Percentiles rank a stretch among this genome's conserved stretches.
Conservation (phyloP, 2,329 filamentous ascomycete species). For the Ophiostoma novo-ulmi region DNA sequence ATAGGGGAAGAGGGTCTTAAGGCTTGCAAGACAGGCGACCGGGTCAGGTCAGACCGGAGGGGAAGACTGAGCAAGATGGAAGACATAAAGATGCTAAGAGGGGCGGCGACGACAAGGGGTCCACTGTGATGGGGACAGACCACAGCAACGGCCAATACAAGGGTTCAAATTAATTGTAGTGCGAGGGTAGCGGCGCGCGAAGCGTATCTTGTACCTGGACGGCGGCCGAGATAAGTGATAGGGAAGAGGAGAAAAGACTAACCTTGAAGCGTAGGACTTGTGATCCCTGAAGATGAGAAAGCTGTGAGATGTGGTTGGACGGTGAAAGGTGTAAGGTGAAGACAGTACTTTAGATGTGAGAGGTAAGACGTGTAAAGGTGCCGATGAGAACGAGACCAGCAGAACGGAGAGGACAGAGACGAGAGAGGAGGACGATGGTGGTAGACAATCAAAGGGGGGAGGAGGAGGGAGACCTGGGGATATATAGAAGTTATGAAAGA, state of each 20-base stretch:
- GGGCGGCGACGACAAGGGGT: conserved; percentile 12
- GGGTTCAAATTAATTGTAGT: conserved; percentile 9
- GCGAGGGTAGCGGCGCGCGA: conserved; percentile 17
- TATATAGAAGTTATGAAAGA: background rate
- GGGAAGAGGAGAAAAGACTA: conserved; percentile 8
- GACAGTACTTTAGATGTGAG: background rate
- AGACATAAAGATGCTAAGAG: conserved; percentile 2
- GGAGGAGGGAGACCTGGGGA: no score
- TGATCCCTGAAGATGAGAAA: conserved; percentile 4
- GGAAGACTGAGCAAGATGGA: background rate
- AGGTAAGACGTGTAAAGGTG: background rate
- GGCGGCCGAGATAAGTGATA: conserved; percentile 20
- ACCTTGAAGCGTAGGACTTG: conserved; percentile 14
- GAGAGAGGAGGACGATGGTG: background rate
- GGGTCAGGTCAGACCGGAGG: background rate
- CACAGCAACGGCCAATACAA: conserved; percentile 15
- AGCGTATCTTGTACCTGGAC: conserved; percentile 21
- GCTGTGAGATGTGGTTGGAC: conserved; percentile 6
- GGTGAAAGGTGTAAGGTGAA: background rate
- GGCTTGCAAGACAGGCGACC: background rate
- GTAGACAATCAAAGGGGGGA: background rate
- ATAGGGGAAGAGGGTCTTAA: conserved; percentile 3
- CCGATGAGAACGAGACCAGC: no score
- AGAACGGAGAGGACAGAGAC: background rate
- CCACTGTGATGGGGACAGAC: conserved; percentile 22